These are phyloP conservation scores for Protoeuglena noctilucae DNA, from an alignment of 139 green algal species.

Conservation along the genomic window DNA sequence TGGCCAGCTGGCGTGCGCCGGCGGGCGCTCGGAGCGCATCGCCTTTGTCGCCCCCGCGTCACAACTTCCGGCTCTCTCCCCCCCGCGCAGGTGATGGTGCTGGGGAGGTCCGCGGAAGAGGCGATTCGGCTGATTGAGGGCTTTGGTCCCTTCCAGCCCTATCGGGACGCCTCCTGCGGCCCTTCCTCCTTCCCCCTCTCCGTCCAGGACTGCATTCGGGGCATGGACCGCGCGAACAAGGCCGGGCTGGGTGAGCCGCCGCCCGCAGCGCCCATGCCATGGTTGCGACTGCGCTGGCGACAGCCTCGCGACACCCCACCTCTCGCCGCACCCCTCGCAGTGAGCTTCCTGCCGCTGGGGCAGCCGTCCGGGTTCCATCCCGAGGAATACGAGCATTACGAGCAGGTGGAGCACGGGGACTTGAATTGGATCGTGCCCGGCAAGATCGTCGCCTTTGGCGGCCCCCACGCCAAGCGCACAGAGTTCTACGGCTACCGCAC, in stretches of 20 bases:
- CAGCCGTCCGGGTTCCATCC: constrained; percentile 35
- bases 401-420: constrained; percentile 82
- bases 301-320: too few relatives aligned
- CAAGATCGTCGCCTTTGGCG: constrained; percentile 77
- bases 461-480: constrained; percentile 34
- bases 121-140: constrained; percentile 42
- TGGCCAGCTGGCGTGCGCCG: too few relatives aligned
- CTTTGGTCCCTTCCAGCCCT: constrained; percentile 56
- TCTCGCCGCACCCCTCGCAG: too few relatives aligned
- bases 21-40: neutral
- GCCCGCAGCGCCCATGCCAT: too few relatives aligned
- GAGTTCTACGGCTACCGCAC: constrained; percentile 65
- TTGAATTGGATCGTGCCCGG: constrained; percentile 83
- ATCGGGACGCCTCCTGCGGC: constrained; percentile 69
- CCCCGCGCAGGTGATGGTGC: constrained; percentile 27
- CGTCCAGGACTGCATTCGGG: constrained; percentile 44
- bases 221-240: neutral
- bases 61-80: neutral
- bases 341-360: neutral
- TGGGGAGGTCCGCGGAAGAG: constrained; percentile 36
- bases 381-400: constrained; percentile 81
- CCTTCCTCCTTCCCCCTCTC: constrained; percentile 56
- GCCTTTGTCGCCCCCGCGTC: neutral
- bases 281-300: too few relatives aligned
- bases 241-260: too few relatives aligned